Evolutionary conservation across 805 yeast species (phyloP), one percentile per base, ranked within the genome.

Genomic region (Suhomyces kilbournensis): DNA sequence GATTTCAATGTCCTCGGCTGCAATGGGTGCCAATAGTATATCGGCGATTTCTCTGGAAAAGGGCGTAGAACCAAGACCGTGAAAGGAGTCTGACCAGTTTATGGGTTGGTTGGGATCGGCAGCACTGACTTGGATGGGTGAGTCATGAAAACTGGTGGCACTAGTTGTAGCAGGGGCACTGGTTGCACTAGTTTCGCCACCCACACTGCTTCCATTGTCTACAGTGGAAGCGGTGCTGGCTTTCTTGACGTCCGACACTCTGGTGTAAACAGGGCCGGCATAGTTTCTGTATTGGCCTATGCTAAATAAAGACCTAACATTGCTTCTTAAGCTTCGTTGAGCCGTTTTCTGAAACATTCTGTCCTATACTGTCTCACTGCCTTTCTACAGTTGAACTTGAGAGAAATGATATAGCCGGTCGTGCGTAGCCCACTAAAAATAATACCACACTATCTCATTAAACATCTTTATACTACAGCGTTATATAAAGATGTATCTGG

Each of bases 21-120:
- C 79, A n/a, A 94, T 64, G 0, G 85, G 81, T 6, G 85, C 81
- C 49, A 83, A 65, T 15, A 94, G 72, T n/a, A 82, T 75, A 23
- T 80, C 79, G 50, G 82, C 84, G 0, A 84, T 76, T 40, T 82
- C 81, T 14, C 75, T 75, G 3, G 84, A 71, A 62, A 94, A 93
- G 1, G 97, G 86, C n/a, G 77, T 81, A 3, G 82, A 72, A 5
- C 97, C 97, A 32, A 94, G 72, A 0, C 98, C 98, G 60, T 82
- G 86, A 74, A 86, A 94, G 2, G 97, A 88, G 23, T 81, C 85
- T 10, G 92, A 79, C 98, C 98, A 94, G 68, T 93, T 84, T 40
- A 77, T 71, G 15, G 65, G 64, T 14, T 60, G 60, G 1, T 50
- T 54, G 17, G 53, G 53, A 8, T 55, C 49, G 7, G 48, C 42